These are phyloP conservation scores for Suillus alpinus DNA, from an alignment of 768 basidiomycete genomes.

Conservation along the genomic window DNA sequence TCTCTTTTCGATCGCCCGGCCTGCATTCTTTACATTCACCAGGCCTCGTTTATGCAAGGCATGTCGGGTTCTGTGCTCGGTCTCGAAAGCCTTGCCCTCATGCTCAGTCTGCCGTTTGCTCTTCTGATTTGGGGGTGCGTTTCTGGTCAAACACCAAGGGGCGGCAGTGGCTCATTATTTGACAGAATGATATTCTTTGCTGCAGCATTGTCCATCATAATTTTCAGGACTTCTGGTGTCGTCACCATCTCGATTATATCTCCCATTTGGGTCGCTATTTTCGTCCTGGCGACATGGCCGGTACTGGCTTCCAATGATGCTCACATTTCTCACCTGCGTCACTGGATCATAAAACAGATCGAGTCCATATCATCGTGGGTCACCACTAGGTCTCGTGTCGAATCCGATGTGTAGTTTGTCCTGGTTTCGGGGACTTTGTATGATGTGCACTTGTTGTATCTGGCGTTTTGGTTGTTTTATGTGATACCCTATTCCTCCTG, in stretches of 20 bases:
- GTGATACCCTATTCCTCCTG: background rate
- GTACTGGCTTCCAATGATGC: constrained; percentile 25
- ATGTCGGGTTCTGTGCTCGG: constrained; percentile 6
- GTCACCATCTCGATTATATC: constrained; percentile 1
- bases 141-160: background rate
- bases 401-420: background rate
- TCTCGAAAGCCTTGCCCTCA: constrained; percentile 27
- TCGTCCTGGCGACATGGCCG: constrained; percentile 5
- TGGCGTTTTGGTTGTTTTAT: background rate
- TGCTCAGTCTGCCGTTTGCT: constrained; percentile 32
- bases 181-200: constrained; percentile 9
- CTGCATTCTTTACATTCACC: background rate
- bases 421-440: background rate
- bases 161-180: background rate
- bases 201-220: constrained; percentile 2
- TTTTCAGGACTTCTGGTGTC: background rate
- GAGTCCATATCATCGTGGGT: background rate
- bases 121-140: constrained; percentile 27
- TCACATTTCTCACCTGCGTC: background rate
- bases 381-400: background rate
- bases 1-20: background rate
- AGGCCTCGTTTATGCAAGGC: constrained; percentile 5
- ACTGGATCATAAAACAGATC: background rate
- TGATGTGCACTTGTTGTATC: background rate
- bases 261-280: constrained; percentile 3